Percentiles rank a stretch among this genome's conserved stretches.
Evolutionary conservation across 148 eudicot species (phyloP).

Genomic region (Chenopodium suecicum): DNA sequence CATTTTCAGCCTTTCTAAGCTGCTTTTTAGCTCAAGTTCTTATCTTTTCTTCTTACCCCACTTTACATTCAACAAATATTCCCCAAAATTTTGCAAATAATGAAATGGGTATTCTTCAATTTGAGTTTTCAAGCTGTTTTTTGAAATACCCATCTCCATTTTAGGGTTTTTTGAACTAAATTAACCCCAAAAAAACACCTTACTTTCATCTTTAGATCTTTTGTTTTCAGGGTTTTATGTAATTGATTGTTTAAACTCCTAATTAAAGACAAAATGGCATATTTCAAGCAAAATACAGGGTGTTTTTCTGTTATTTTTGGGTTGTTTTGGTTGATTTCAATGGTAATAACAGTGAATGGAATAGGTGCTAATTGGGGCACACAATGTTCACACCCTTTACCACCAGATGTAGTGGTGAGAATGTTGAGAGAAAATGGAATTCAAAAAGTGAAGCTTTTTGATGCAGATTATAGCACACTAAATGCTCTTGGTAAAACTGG

Average conservation of each 20-base stretch:
- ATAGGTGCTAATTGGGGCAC: slow-evolving; percentile 88
- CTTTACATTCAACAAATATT: neutral
- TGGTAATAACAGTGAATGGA: slow-evolving; percentile 39
- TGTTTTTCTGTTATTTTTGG: slow-evolving; percentile 15
- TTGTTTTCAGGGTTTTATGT: neutral
- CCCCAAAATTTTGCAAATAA: neutral
- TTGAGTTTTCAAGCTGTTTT: slow-evolving; percentile 10
- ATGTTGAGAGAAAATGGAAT: slow-evolving; percentile 76
- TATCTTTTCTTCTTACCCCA: neutral
- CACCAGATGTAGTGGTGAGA: slow-evolving; percentile 66
- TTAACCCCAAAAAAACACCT: neutral
- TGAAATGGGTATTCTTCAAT: slow-evolving; percentile 20
- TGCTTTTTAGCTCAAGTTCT: slow-evolving; percentile 6
- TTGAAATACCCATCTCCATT: slow-evolving; percentile 13
- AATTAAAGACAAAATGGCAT: slow-evolving; percentile 6
- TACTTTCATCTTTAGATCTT: slow-evolving; percentile 6
- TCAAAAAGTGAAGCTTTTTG: slow-evolving; percentile 87
- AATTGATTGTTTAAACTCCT: neutral
- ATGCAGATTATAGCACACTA: slow-evolving; percentile 70
- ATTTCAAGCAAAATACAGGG: slow-evolving; percentile 7
- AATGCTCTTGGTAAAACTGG: slow-evolving; percentile 66
- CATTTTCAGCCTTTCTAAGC: neutral
- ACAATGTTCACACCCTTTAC: slow-evolving; percentile 65
- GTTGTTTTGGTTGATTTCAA: slow-evolving; percentile 24
- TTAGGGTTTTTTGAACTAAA: slow-evolving; percentile 11